phyloP scores from a whole-genome alignment of 345 rosid species.

The Linum usitatissimum region DNA sequence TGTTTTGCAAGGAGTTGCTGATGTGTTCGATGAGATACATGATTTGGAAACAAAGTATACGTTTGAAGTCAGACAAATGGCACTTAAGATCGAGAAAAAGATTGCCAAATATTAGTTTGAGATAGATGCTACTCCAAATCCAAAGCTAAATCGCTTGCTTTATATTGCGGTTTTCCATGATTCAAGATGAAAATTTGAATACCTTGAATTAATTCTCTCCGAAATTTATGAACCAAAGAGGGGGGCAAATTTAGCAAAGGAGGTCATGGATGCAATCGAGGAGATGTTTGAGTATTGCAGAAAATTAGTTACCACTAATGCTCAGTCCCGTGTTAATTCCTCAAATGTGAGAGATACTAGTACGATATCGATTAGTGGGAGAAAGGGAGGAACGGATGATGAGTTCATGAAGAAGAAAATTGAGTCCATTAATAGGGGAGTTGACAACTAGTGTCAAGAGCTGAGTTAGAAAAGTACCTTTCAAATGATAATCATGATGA shows the following conservation, averaged over 20 bases:
- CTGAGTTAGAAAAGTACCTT: too few relatives aligned
- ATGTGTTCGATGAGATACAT: not conserved
- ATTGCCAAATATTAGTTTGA: slow-evolving; percentile 9
- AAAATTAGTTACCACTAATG: too few relatives aligned
- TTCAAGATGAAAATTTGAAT: slow-evolving; percentile 2
- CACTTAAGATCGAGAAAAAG: slow-evolving; percentile 1
- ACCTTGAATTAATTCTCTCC: not conserved
- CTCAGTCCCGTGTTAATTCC: too few relatives aligned
- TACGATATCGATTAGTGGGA: too few relatives aligned
- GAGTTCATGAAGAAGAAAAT: too few relatives aligned
- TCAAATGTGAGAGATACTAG: too few relatives aligned
- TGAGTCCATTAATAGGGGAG: too few relatives aligned
- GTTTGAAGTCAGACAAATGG: not conserved
- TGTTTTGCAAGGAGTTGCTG: not conserved
- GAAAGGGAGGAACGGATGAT: too few relatives aligned
- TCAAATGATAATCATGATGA: too few relatives aligned
- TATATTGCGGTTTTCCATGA: slow-evolving; percentile 2
- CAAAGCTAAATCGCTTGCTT: slow-evolving; percentile 2
- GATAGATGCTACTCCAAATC: not conserved
- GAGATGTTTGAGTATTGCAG: too few relatives aligned
- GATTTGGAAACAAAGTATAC: not conserved
- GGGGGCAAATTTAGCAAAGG: not conserved
- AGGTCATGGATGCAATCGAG: too few relatives aligned
- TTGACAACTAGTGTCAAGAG: too few relatives aligned
- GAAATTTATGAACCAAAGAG: not conserved